These are phyloP conservation scores for Hawksworthiomyces lignivorus DNA, from an alignment of 2,329 filamentous ascomycete species.

Conservation along the genomic window DNA sequence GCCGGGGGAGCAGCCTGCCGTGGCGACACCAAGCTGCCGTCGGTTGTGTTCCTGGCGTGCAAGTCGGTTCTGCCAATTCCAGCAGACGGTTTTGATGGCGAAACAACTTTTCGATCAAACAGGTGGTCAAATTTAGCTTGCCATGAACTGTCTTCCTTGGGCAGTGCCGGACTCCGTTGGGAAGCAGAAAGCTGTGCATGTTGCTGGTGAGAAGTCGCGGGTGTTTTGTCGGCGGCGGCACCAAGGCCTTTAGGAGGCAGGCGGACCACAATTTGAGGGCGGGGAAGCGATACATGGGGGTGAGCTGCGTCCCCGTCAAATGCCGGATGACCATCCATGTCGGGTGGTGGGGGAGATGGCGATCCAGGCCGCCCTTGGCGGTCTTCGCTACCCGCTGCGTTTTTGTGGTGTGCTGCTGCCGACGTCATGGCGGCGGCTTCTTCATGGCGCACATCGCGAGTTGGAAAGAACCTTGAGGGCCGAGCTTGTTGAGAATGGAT, in stretches of 20 bases:
- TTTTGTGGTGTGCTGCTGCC: constrained; percentile 3
- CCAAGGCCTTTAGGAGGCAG: constrained; percentile 55
- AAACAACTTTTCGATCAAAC: constrained; percentile 57
- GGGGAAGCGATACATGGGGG: constrained; percentile 64
- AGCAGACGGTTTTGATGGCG: constrained; percentile 49
- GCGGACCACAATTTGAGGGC: constrained; percentile 67
- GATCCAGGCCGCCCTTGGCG: constrained; percentile 36
- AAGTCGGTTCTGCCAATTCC: background rate
- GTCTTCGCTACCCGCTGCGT: background rate
- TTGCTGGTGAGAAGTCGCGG: background rate
- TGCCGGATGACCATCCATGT: constrained; percentile 61
- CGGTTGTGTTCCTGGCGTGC: background rate
- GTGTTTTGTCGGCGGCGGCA: background rate
- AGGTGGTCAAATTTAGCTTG: constrained; percentile 79
- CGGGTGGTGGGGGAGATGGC: constrained; percentile 65
- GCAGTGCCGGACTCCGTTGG: constrained; percentile 6
- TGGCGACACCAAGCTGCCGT: background rate
- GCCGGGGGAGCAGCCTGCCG: background rate
- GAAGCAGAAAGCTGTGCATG: background rate
- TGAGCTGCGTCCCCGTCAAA: constrained; percentile 59
- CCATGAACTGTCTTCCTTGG: constrained; percentile 33
- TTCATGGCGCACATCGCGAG: constrained; percentile 40
- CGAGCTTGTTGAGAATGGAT: constrained; percentile 36
- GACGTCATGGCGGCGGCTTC: constrained; percentile 18
- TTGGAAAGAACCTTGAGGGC: constrained; percentile 55